Conservation (phyloP, 73 alveolate species). For the Symbiodinium pilosum region DNA sequence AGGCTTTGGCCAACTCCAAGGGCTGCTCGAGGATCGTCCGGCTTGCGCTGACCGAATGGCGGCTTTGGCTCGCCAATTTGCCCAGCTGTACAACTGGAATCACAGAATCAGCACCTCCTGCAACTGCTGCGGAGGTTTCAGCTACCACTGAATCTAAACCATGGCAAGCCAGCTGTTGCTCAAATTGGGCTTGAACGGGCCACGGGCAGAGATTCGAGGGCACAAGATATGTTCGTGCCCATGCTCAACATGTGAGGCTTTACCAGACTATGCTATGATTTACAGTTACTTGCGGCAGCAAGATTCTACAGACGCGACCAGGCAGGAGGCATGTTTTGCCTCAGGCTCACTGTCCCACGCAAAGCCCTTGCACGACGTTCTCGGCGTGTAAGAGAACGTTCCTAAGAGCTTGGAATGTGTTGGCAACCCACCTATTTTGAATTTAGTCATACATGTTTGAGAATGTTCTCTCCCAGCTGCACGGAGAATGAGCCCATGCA, state of each 20-base stretch:
- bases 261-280: background rate
- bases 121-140: no score
- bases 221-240: background rate
- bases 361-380: background rate
- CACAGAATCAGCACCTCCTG: background rate
- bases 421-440: no score
- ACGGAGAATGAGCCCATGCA: background rate
- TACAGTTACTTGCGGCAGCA: background rate
- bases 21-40: background rate
- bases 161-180: background rate
- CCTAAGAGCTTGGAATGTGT: background rate
- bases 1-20: background rate
- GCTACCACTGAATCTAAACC: no score
- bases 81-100: background rate
- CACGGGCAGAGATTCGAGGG: no score
- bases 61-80: background rate
- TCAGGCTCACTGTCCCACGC: constrained; percentile 1
- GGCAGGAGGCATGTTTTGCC: background rate
- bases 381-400: background rate
- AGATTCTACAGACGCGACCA: background rate
- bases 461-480: no score
- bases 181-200: background rate
- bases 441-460: no score
- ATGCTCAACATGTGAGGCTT: no score
- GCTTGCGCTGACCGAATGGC: background rate